Evolutionary conservation across 805 yeast genomes (phyloP).

Genomic region (Tetrapisispora nanseiensis): DNA sequence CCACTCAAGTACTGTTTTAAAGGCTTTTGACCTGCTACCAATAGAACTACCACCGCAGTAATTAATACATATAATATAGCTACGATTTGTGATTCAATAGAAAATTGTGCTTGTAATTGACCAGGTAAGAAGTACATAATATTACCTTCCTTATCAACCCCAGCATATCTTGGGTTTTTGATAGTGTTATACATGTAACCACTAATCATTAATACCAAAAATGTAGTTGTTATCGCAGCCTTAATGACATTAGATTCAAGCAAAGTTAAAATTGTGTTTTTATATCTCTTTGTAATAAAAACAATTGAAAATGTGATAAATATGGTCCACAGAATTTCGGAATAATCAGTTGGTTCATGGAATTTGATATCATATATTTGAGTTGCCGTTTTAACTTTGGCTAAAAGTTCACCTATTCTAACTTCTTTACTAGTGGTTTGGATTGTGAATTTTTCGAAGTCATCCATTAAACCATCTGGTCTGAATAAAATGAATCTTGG

Average conservation of each 20-base stretch:
- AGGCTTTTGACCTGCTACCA: conserved; percentile 48
- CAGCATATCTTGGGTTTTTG: conserved; percentile 52
- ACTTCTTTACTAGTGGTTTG: conserved; percentile 29
- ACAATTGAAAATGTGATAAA: conserved; percentile 32
- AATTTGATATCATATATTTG: conserved; percentile 24
- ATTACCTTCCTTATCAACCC: conserved; percentile 33
- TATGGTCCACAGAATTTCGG: conserved; percentile 27
- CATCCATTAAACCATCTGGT: conserved; percentile 38
- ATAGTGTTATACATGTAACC: conserved; percentile 94
- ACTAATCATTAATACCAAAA: conserved; percentile 62
- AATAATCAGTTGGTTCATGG: conserved; percentile 32
- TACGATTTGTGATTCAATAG: conserved; percentile 81
- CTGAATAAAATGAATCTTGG: conserved; percentile 63
- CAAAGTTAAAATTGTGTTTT: conserved; percentile 31
- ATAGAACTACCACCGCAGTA: conserved; percentile 47
- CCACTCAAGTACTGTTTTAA: conserved; percentile 16
- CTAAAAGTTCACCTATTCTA: conserved; percentile 27
- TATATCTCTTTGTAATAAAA: conserved; percentile 25
- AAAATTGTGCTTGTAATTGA: conserved; percentile 71
- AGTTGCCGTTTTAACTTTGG: conserved; percentile 19
- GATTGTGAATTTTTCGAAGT: conserved; percentile 24
- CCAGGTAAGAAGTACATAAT: conserved; percentile 44
- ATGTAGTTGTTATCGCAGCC: conserved; percentile 53
- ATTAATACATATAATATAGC: conserved; percentile 63
- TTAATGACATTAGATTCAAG: conserved; percentile 51